Conservation (phyloP, 805 yeast species). For the Schwanniomyces vanrijiae region DNA sequence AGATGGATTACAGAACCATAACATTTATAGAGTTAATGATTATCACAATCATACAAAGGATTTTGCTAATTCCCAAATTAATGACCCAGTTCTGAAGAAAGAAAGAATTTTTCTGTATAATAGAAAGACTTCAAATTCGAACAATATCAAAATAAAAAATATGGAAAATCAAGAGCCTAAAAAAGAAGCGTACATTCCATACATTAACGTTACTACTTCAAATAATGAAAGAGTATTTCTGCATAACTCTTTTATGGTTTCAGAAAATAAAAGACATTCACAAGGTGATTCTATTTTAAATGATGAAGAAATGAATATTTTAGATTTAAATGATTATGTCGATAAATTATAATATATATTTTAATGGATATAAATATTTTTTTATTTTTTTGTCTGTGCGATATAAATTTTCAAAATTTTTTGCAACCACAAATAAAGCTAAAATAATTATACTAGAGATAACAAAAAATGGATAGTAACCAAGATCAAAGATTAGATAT, state of each 20-base stretch:
- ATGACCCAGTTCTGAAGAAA: background rate
- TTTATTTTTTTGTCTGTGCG: background rate
- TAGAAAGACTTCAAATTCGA: background rate
- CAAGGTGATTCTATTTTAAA: slow-evolving; percentile 15
- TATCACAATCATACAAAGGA: background rate
- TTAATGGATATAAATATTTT: background rate
- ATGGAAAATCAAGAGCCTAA: background rate
- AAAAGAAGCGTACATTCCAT: background rate
- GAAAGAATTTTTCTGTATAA: background rate
- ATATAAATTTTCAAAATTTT: background rate
- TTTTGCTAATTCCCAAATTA: background rate
- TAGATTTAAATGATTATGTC: slow-evolving; percentile 14
- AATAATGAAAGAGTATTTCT: slow-evolving; percentile 1
- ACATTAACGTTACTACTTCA: background rate
- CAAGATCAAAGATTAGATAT: background rate
- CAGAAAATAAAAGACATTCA: background rate
- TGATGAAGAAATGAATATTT: slow-evolving; percentile 21
- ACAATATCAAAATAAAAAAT: background rate
- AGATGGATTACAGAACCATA: background rate
- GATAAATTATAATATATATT: slow-evolving; percentile 5
- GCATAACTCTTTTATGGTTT: slow-evolving; percentile 2
- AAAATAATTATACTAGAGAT: no score
- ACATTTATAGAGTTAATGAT: background rate
- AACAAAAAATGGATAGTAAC: background rate
- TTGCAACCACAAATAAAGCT: background rate